These are phyloP conservation scores for Solanum tacnaense DNA, from an alignment of 257 asterid species.

Conservation along the genomic window DNA sequence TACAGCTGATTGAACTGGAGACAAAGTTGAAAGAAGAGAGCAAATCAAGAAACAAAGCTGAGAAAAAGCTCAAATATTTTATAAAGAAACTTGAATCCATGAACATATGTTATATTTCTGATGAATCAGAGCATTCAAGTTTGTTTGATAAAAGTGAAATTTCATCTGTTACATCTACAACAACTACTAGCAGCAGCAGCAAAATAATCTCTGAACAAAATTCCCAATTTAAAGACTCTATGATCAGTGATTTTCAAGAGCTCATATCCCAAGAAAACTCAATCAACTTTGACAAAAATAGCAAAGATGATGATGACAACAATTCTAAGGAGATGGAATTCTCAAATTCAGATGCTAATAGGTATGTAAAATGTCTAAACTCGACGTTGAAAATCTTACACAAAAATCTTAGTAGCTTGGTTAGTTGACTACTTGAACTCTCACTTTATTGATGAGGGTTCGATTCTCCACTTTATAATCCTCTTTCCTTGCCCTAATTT, in stretches of 20 bases:
- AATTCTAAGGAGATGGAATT: not conserved
- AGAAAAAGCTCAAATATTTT: slow-evolving; percentile 47
- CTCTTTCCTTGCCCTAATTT: not conserved
- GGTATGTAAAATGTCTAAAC: not conserved
- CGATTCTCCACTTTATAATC: not conserved
- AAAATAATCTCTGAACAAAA: not conserved
- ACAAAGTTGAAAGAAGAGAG: slow-evolving; percentile 44
- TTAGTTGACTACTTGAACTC: not conserved
- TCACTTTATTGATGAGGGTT: accelerated
- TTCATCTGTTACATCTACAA: slow-evolving; percentile 35
- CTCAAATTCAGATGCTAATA: not conserved
- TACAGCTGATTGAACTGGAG: slow-evolving; percentile 65
- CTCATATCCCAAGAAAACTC: not conserved
- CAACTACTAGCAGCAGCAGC: not conserved
- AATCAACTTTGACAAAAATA: not conserved
- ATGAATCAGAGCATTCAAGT: slow-evolving; percentile 30
- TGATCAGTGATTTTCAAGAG: not conserved
- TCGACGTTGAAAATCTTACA: not conserved
- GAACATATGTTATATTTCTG: slow-evolving; percentile 30
- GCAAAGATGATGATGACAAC: not conserved
- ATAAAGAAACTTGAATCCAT: slow-evolving; percentile 53
- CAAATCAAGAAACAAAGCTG: slow-evolving; percentile 72
- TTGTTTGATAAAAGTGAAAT: slow-evolving; percentile 29
- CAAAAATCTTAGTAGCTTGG: too few species aligned
- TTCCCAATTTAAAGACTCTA: not conserved